Evolutionary conservation across 352 stramenopile species (phyloP), one percentile per base, ranked within the genome.

Genomic region (Pythium biforme): DNA sequence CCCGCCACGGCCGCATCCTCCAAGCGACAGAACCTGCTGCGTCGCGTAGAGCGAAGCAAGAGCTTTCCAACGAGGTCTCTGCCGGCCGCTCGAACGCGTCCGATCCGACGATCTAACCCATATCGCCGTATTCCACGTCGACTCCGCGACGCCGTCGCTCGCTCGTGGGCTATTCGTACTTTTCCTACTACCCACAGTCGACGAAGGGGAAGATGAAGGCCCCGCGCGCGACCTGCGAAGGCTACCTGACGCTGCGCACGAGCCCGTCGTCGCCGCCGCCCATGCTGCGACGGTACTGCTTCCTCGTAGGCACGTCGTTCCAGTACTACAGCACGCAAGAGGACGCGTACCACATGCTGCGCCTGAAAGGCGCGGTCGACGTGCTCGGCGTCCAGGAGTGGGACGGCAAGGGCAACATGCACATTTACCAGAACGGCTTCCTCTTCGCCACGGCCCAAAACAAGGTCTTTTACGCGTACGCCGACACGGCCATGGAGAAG

Each of bases 361-460:
- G 83, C 8, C 72, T 95, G 43, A 94, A 95, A 63, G 82, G 85
- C 51, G 82, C 95, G 54, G 88, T 94, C 23, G 86, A 96, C 64
- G 86, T 96, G 29, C 66, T 97, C 20, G 89, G 88, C 19, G 89
- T 95, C 19, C 88, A 95, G 67, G 86, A 96, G 57, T 97, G 89
- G 89, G 89, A 97, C 59, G 89, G 89, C 59, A 95, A 96, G 68
- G 89, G 86, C 61, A 95, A 95, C 68, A 95, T 94, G 81, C 86
- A 95, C 77, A 95, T 94, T 57, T 97, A 97, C 65, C 74, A 89
- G 59, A 76, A 93, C 64, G 89, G 89, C 4, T 95, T 97, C 58
- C 64, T 97, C 9, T 95, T 95, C 61, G 86, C 84, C 15, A 95
- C 86, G 50, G 79, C 84, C 29, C 86, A 95, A 68, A 95, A 84